Percentiles rank a stretch among this genome's conserved stretches.
Evolutionary conservation across 2,329 filamentous ascomycete genomes (phyloP).

Genomic region (Ceratocystis colombiana): DNA sequence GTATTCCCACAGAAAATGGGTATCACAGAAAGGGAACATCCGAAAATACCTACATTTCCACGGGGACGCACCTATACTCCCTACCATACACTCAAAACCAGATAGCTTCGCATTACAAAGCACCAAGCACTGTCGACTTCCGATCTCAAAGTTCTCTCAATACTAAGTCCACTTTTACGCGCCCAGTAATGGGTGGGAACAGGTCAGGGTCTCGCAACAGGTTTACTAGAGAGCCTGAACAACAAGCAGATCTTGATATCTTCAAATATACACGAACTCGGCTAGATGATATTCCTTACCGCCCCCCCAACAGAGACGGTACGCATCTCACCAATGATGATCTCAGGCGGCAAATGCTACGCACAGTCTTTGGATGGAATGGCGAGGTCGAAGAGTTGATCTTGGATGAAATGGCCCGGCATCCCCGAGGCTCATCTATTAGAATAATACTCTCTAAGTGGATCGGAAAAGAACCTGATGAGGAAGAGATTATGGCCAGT

Average conservation of each 20-base stretch:
- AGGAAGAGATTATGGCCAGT: constrained; percentile 68
- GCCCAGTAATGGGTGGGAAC: no score
- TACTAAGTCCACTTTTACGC: constrained; percentile 44
- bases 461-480: constrained; percentile 68
- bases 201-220: neutral
- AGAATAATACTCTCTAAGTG: constrained; percentile 82
- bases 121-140: neutral
- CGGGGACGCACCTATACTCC: constrained; percentile 43
- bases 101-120: neutral
- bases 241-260: constrained; percentile 53
- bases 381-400: constrained; percentile 72
- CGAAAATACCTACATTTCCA: constrained; percentile 59
- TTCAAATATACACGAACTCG: constrained; percentile 79
- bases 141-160: constrained; percentile 19
- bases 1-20: constrained; percentile 38
- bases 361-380: constrained; percentile 90
- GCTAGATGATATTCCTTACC: constrained; percentile 72
- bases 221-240: neutral
- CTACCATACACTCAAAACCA: neutral
- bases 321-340: constrained; percentile 62
- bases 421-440: constrained; percentile 61
- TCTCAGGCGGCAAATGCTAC: constrained; percentile 80
- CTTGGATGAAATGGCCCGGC: constrained; percentile 69
- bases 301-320: constrained; percentile 44
- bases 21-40: constrained; percentile 28